Conservation (phyloP, 441 rosid genomes). For the Bruguiera hainesii region DNA sequence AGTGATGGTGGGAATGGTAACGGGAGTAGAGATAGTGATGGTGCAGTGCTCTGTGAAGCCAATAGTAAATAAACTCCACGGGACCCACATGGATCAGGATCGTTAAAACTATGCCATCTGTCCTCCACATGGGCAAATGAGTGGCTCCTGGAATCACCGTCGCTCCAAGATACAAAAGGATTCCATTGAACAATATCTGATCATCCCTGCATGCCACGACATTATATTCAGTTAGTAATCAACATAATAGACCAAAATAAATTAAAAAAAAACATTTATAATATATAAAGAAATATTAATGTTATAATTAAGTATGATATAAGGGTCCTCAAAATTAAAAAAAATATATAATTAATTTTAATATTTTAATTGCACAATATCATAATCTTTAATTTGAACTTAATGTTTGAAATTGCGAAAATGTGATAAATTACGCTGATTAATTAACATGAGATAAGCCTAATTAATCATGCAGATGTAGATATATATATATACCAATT, state of each 20-base stretch:
- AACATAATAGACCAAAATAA: too few species aligned
- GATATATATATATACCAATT: slow-evolving; percentile 38
- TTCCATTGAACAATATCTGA: slow-evolving; percentile 26
- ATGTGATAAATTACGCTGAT: not conserved
- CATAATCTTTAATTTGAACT: too few species aligned
- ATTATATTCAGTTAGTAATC: too few species aligned
- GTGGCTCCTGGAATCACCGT: slow-evolving; percentile 5
- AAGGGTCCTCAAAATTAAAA: too few species aligned
- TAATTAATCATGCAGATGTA: not conserved
- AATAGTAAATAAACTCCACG: slow-evolving; percentile 56
- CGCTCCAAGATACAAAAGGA: slow-evolving; percentile 18
- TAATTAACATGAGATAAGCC: not conserved
- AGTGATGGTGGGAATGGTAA: slow-evolving; percentile 72
- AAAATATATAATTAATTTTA: too few species aligned
- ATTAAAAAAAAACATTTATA: not conserved
- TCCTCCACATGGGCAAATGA: slow-evolving; percentile 41
- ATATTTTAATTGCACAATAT: too few species aligned
- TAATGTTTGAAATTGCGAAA: too few species aligned
- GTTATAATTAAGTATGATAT: too few species aligned
- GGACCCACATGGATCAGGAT: slow-evolving; percentile 46
- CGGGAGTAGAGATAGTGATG: slow-evolving; percentile 66
- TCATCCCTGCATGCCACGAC: too few species aligned
- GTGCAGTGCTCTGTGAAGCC: slow-evolving; percentile 62
- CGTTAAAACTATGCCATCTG: slow-evolving; percentile 37
- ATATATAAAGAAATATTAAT: too few species aligned